Conservation (phyloP, 2,329 filamentous ascomycete genomes). For the Pezicula neosporulosa region DNA sequence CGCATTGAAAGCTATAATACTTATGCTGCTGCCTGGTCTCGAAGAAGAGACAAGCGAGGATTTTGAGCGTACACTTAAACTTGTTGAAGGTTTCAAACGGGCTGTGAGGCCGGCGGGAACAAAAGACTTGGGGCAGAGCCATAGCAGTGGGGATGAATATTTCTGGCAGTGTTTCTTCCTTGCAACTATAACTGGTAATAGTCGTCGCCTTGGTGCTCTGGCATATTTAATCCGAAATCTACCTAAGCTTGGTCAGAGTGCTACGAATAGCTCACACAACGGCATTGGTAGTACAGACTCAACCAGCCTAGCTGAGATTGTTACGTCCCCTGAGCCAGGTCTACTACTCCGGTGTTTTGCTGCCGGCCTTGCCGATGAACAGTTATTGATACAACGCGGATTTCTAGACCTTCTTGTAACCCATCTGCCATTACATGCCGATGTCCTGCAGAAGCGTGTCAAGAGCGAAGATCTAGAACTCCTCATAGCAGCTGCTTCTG, state of each 20-base stretch:
- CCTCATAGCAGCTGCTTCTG: conserved; percentile 76
- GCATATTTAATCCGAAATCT: conserved; percentile 80
- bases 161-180: conserved; percentile 99
- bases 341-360: conserved; percentile 88
- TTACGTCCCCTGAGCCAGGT: conserved; percentile 86
- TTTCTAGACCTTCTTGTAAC: conserved; percentile 91
- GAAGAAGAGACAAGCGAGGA: conserved; percentile 98
- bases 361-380: conserved; percentile 81
- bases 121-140: conserved; percentile 46
- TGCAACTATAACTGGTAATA: conserved; percentile 85
- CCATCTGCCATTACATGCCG: conserved; percentile 80
- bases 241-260: conserved; percentile 60
- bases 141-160: conserved; percentile 71
- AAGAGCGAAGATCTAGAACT: conserved; percentile 75
- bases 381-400: conserved; percentile 87
- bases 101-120: conserved; percentile 55
- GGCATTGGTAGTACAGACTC: conserved; percentile 35
- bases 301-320: conserved; percentile 57
- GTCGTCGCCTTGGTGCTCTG: conserved; percentile 78
- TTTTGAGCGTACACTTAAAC: conserved; percentile 80
- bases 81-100: conserved; percentile 74
- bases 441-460: conserved; percentile 72
- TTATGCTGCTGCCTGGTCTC: conserved; percentile 84
- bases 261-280: conserved; percentile 15
- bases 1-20: conserved; percentile 83